Evolutionary conservation across 2,329 filamentous ascomycete genomes (phyloP), one percentile per base, ranked within the genome.

Genomic region (Penicillium sp.): DNA sequence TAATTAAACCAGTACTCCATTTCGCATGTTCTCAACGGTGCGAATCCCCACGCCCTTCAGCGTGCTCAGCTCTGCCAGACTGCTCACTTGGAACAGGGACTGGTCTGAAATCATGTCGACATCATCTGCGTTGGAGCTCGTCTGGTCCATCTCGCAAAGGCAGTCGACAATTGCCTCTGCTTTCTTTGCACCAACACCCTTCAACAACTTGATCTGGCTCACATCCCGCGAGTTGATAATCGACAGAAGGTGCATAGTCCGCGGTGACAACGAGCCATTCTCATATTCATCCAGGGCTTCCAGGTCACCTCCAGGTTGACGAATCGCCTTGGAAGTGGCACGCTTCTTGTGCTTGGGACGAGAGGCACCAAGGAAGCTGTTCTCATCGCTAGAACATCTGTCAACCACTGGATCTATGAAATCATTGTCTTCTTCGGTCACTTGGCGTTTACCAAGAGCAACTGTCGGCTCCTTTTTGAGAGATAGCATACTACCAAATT

Each of bases 111-210:
- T 33, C 17, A 21, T 26, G 13, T 45, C 47, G 3, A 21, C 26
- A 18, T 51, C 45, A 8, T 49, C 43, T 10, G 48, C 44, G n/a
- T n/a, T n/a, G n/a, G n/a, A n/a, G n/a, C n/a, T n/a, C 11, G 56
- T 37, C 19, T 64, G 57, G 30, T 67, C 68, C 61, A 67, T 65
- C 43, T 70, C 66, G 32, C 66, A 67, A 8, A 74, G 61, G 36
- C 68, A 71, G 44, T 73, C 65, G 15, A 73, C 67, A 36, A 74
- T 73, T 1, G 67, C 64, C 45, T 73, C 70, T 3, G 71, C 71
- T 47, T 70, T 73, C 43, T 72, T 74, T 7, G 59, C 60, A 2
- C 71, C 71, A 5, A 75, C 64, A 9, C 71, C 72, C 37, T 68
- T 71, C 6, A 74, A 58, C 7, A 69, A 48, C 50, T 69, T 71